Conservation (phyloP, 1,284 basidiomycete genomes). For the Leccinum angustisporum region DNA sequence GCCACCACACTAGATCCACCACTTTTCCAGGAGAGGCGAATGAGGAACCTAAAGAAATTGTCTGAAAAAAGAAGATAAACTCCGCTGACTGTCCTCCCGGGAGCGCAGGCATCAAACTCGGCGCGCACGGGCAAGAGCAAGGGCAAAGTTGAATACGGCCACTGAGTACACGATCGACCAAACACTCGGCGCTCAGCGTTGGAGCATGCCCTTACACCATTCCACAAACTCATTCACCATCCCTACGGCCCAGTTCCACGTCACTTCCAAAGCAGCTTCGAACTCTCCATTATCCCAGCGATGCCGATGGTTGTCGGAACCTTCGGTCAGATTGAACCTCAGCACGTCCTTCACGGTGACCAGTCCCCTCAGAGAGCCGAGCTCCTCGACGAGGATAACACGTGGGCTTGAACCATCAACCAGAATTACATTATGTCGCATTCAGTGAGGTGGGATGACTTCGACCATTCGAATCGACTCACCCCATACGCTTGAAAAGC, state of each 20-base stretch:
- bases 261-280: constrained; percentile 61
- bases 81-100: not conserved
- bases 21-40: not conserved
- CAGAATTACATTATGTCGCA: not conserved
- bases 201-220: constrained; percentile 28
- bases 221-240: constrained; percentile 12
- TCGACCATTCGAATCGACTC: constrained; percentile 34
- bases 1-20: not conserved
- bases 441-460: not conserved
- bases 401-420: constrained; percentile 63
- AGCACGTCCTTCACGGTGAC: constrained; percentile 97
- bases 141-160: not conserved
- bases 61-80: not conserved
- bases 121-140: not conserved
- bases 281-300: constrained; percentile 58
- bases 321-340: constrained; percentile 66
- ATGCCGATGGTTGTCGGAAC: constrained; percentile 58
- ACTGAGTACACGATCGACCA: not conserved
- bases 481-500: constrained; percentile 95
- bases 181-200: constrained; percentile 12
- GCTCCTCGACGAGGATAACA: constrained; percentile 88
- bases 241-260: constrained; percentile 51
- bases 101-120: no score
- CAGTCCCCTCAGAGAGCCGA: constrained; percentile 81
- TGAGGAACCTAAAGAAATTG: not conserved